phyloP scores from a whole-genome alignment of 768 basidiomycete genomes.

The Agrocybe praecox region DNA sequence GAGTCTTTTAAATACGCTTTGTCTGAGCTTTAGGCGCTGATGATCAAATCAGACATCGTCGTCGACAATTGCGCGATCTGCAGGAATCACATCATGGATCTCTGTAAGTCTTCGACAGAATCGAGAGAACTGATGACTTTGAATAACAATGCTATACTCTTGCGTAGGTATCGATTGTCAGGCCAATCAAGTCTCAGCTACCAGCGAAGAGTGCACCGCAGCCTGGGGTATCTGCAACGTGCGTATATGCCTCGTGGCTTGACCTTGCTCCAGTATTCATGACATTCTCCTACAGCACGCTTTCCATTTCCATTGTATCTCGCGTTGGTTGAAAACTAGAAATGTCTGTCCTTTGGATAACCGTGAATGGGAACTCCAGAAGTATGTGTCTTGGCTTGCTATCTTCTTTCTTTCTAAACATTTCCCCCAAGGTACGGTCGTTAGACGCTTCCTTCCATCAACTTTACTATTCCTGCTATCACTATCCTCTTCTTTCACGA shows the following conservation, averaged over 20 bases:
- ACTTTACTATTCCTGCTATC: too few relatives aligned
- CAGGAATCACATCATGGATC: slow-evolving; percentile 99
- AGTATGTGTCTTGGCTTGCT: slow-evolving; percentile 55
- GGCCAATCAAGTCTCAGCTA: slow-evolving; percentile 97
- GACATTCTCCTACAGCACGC: slow-evolving; percentile 66
- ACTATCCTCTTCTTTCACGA: too few relatives aligned
- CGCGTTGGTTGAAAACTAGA: slow-evolving; percentile 97
- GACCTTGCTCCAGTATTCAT: neutral
- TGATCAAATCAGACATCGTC: slow-evolving; percentile 76
- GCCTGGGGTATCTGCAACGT: slow-evolving; percentile 99
- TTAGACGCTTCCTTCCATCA: slow-evolving; percentile 15
- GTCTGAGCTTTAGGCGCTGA: slow-evolving; percentile 13
- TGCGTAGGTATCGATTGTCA: slow-evolving; percentile 97
- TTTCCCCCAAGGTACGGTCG: slow-evolving; percentile 40
- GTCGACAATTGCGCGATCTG: slow-evolving; percentile 99
- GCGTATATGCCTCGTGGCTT: slow-evolving; percentile 21
- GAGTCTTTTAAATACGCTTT: neutral
- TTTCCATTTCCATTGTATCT: slow-evolving; percentile 99
- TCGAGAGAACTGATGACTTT: neutral
- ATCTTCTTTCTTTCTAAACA: neutral
- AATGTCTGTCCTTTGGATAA: slow-evolving; percentile 96
- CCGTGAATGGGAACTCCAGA: slow-evolving; percentile 96
- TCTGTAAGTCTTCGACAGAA: slow-evolving; percentile 62
- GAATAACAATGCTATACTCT: neutral
- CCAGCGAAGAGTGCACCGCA: slow-evolving; percentile 95